A percentile compares a stretch with the other conserved stretches of the same genome.
Conservation (phyloP, 139 green algal species). For the Chlamydomonas incerta region DNA sequence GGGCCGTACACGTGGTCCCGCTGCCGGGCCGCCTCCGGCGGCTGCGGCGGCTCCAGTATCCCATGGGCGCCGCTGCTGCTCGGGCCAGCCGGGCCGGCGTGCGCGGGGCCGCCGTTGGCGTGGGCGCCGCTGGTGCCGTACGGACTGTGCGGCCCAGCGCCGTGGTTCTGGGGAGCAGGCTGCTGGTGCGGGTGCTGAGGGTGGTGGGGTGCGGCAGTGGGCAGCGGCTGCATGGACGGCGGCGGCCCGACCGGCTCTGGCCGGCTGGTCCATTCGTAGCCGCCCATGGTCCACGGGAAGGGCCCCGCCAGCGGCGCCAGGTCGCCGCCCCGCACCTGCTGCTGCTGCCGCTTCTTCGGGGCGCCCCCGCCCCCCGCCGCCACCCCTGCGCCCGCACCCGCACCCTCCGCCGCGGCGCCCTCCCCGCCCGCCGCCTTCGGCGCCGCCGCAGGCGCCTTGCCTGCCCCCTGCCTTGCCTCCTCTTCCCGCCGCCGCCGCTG, state of each 20-base stretch:
- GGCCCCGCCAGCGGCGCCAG: neutral
- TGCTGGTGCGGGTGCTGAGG: too few species aligned
- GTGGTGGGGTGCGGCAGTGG: too few species aligned
- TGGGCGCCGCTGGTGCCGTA: neutral
- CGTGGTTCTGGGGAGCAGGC: too few species aligned
- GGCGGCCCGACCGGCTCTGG: too few species aligned
- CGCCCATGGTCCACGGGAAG: conserved; percentile 16
- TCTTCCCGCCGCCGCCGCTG: neutral
- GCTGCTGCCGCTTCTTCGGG: too few species aligned
- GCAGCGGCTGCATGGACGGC: too few species aligned
- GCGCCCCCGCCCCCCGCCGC: too few species aligned
- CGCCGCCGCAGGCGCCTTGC: neutral
- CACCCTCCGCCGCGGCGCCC: too few species aligned
- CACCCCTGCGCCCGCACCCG: too few species aligned
- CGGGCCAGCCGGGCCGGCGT: too few species aligned
- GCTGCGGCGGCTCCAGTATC: neutral
- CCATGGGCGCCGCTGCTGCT: too few species aligned
- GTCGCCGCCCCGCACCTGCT: neutral
- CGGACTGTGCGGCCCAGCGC: too few species aligned
- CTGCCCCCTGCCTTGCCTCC: neutral
- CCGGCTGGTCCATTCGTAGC: neutral
- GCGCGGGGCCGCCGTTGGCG: neutral
- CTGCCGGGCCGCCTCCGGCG: neutral
- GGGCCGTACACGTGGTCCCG: conserved; percentile 26
- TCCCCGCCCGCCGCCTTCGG: neutral